phyloP scores from a whole-genome alignment of 2,329 filamentous ascomycete species.

The Elsinoe ampelina region DNA sequence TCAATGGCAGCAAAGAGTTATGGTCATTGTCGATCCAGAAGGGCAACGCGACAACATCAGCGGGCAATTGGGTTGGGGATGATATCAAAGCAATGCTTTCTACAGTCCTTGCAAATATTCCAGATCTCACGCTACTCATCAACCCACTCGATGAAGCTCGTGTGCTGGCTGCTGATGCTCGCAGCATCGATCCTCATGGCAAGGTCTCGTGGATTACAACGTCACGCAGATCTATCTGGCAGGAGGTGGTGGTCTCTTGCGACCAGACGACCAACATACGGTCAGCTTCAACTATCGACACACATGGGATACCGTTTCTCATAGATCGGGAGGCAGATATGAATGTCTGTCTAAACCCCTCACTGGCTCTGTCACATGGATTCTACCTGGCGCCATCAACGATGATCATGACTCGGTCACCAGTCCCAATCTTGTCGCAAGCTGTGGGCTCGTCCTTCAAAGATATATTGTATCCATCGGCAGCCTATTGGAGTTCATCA shows the following conservation, averaged over 20 bases:
- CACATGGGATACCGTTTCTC: conserved; percentile 6
- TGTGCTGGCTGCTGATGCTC: conserved; percentile 25
- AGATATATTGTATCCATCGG: conserved; percentile 43
- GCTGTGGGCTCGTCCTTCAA: conserved; percentile 39
- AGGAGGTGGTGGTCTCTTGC: background rate
- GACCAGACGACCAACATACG: background rate
- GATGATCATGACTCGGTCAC: conserved; percentile 31
- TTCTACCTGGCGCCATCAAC: conserved; percentile 37
- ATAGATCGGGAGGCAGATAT: background rate
- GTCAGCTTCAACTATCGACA: background rate
- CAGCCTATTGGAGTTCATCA: conserved; percentile 32
- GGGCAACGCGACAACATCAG: background rate
- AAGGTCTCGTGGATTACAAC: background rate
- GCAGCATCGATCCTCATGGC: too few species aligned
- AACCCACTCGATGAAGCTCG: conserved; percentile 43
- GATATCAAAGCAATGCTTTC: background rate
- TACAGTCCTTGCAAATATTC: conserved; percentile 20
- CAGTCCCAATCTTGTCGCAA: conserved; percentile 41
- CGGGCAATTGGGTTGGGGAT: background rate
- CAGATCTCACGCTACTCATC: conserved; percentile 36
- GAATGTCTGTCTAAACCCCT: conserved; percentile 39
- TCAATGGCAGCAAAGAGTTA: background rate
- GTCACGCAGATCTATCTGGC: background rate
- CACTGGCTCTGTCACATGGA: conserved; percentile 38
- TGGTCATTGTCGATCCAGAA: background rate